These are phyloP conservation scores for Vanrija humicola DNA, from an alignment of 1,284 basidiomycete genomes.

Conservation along the genomic window DNA sequence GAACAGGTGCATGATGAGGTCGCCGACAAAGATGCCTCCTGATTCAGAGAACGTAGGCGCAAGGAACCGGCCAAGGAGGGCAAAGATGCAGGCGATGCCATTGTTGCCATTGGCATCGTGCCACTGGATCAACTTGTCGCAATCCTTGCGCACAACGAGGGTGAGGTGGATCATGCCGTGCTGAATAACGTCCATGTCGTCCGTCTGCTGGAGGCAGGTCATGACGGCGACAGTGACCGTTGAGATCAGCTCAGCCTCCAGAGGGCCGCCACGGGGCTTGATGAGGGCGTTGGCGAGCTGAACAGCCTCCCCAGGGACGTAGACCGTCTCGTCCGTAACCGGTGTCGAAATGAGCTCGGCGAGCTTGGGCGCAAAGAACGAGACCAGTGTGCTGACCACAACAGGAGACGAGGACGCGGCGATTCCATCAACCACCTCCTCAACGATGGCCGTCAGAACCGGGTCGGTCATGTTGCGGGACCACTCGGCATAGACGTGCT, in stretches of 20 bases:
- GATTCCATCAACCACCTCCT: slow-evolving; percentile 72
- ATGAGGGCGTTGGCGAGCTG: slow-evolving; percentile 71
- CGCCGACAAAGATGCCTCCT: slow-evolving; percentile 86
- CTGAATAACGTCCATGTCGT: slow-evolving; percentile 81
- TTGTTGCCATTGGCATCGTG: slow-evolving; percentile 61
- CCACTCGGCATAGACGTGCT: slow-evolving; percentile 72
- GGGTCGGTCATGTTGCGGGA: slow-evolving; percentile 82
- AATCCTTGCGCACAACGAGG: slow-evolving; percentile 79
- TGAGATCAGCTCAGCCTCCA: slow-evolving; percentile 73
- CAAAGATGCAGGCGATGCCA: slow-evolving; percentile 70
- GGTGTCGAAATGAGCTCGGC: slow-evolving; percentile 60
- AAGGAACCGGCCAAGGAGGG: slow-evolving; percentile 70
- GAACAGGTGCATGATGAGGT: slow-evolving; percentile 87
- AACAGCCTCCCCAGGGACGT: slow-evolving; percentile 67
- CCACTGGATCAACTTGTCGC: slow-evolving; percentile 73
- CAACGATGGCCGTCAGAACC: slow-evolving; percentile 77
- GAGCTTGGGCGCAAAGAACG: slow-evolving; percentile 67
- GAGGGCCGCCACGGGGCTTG: slow-evolving; percentile 58
- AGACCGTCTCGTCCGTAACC: slow-evolving; percentile 62
- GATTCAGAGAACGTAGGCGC: slow-evolving; percentile 63
- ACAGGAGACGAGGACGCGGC: slow-evolving; percentile 53
- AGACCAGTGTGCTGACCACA: slow-evolving; percentile 55
- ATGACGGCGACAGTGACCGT: slow-evolving; percentile 72
- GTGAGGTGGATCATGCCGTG: slow-evolving; percentile 80
- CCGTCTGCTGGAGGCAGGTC: slow-evolving; percentile 60